Conservation (phyloP, 176 grass and related monocot genomes). For the Saccharum spontaneum region DNA sequence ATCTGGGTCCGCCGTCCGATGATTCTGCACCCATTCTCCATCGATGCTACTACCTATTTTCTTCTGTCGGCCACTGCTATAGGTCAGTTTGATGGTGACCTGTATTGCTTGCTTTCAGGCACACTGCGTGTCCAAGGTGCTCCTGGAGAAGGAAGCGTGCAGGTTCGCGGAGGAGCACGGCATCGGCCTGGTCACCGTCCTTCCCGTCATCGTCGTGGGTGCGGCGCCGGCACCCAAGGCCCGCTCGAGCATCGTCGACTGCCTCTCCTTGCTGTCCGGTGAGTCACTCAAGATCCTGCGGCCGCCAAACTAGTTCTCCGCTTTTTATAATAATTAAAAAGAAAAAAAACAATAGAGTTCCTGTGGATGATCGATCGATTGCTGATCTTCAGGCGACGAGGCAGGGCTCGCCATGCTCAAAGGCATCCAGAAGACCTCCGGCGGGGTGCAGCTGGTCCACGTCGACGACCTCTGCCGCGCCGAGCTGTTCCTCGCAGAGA, state of each 20-base stretch:
- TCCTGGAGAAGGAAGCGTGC: conserved; percentile 57
- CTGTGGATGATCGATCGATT: too few species aligned
- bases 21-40: neutral
- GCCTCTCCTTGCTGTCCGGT: too few species aligned
- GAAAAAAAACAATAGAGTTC: too few species aligned
- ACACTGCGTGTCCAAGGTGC: conserved; percentile 46
- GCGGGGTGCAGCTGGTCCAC: neutral
- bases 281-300: too few species aligned
- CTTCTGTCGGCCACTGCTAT: too few species aligned
- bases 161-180: conserved; percentile 47
- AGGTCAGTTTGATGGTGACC: too few species aligned
- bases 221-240: neutral
- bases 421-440: neutral
- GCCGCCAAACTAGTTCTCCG: too few species aligned
- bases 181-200: conserved; percentile 51
- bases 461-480: neutral
- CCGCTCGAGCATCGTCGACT: neutral
- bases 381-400: too few species aligned
- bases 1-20: too few species aligned
- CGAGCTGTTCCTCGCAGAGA: neutral
- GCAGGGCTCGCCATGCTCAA: too few species aligned
- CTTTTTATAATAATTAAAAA: too few species aligned
- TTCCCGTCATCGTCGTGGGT: conserved; percentile 34
- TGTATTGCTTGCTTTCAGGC: neutral
- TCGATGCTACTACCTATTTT: too few species aligned